These are phyloP conservation scores for Trichosporon asahii DNA, from an alignment of 1,284 basidiomycete genomes.

Conservation along the genomic window DNA sequence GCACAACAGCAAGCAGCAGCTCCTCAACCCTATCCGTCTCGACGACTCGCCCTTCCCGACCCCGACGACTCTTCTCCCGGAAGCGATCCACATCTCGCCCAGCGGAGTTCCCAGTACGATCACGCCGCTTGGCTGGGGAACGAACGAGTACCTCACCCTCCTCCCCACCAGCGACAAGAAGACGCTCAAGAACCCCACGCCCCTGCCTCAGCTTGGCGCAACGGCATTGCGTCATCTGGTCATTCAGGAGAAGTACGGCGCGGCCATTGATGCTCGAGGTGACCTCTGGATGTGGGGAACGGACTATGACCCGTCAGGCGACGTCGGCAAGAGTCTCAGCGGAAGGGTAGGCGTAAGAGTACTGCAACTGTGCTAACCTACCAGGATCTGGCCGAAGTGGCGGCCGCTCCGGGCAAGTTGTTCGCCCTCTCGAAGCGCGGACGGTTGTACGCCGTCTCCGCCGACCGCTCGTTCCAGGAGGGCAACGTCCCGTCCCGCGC, in stretches of 20 bases:
- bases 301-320: conserved; percentile 54
- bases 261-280: conserved; percentile 78
- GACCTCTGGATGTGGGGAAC: conserved; percentile 87
- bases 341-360: conserved; percentile 61
- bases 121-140: conserved; percentile 46
- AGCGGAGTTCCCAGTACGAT: conserved; percentile 25
- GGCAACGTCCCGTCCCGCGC: conserved; percentile 29
- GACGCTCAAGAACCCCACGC: conserved; percentile 35
- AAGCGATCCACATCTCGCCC: conserved; percentile 1
- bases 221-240: conserved; percentile 69
- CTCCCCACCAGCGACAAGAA: conserved; percentile 31
- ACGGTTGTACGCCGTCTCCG: conserved; percentile 66
- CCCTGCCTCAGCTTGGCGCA: conserved; percentile 38
- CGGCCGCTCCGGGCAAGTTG: conserved; percentile 59
- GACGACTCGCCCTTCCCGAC: conserved; percentile 17
- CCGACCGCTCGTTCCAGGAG: conserved; percentile 51
- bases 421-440: conserved; percentile 70
- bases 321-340: conserved; percentile 56
- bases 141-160: conserved; percentile 39
- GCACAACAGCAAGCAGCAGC: not conserved
- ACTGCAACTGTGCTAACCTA: not conserved
- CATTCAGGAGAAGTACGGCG: conserved; percentile 69
- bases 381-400: conserved; percentile 65
- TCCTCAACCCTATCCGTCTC: conserved; percentile 8
- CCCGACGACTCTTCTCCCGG: not conserved